phyloP scores from a whole-genome alignment of 176 grass and related monocot species.

The Stipa capillata region DNA sequence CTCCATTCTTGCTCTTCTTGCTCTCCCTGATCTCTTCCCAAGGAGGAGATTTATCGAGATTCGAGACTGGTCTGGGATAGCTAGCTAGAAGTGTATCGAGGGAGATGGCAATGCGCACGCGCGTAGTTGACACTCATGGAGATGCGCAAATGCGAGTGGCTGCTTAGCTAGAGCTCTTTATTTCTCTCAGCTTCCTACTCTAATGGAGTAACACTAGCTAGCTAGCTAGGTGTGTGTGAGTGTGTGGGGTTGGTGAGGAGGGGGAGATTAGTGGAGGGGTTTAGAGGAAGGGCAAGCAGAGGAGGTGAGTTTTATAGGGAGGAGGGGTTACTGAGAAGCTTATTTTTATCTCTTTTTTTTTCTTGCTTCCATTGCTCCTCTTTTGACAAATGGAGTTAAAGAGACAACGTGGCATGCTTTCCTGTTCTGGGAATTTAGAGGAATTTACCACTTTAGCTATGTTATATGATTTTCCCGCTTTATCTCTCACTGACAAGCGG shows the following conservation, averaged over 20 bases:
- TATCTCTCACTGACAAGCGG: no score
- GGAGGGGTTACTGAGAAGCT: neutral
- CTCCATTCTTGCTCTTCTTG: constrained; percentile 34
- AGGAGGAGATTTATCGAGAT: neutral
- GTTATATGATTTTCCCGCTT: no score
- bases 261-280: neutral
- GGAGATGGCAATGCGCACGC: neutral
- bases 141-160: no score
- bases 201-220: neutral
- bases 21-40: neutral
- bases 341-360: neutral
- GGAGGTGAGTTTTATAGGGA: constrained; percentile 19
- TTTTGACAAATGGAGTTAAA: neutral
- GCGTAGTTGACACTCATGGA: constrained; percentile 23
- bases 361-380: neutral
- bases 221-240: neutral
- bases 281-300: neutral
- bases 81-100: neutral
- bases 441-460: no score
- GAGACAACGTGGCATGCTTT: neutral
- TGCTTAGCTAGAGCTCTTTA: neutral
- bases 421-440: no score
- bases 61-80: neutral
- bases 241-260: constrained; percentile 5
- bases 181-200: neutral